Evolutionary conservation across 2,329 filamentous ascomycete species (phyloP), one percentile per base, ranked within the genome.

Genomic region (Verruconis gallopava): DNA sequence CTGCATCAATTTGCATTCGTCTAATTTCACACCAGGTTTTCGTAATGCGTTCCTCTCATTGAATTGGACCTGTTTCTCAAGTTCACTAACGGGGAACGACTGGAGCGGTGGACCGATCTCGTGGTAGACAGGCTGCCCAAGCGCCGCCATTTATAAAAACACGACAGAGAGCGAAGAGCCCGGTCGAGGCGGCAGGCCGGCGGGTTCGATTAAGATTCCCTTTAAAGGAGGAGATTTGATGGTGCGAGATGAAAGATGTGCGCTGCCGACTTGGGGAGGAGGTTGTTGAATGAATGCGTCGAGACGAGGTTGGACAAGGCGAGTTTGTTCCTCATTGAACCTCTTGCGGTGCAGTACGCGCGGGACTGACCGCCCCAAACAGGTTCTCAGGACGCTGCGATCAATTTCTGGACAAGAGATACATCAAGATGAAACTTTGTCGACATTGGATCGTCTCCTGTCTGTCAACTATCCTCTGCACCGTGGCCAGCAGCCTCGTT

Each of bases 51-150:
- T 72, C 48, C 57, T 64, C 48, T 66, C 63, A 55, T 64, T 66
- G 36, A 60, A 63, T 49, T 76, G 70, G 49, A 77, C 57, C 47
- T 66, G 64, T 13, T 63, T 50, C 21, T 66, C 59, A 40, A 81
- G 69, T 14, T 66, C 56, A 40, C 64, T 64, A 37, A 71, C 60
- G 45, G 66, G 62, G 58, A 78, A 74, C 32, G 67, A 53, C 47
- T 69, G 65, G 42, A 71, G 59, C 21, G 70, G 66, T 21, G 75
- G 74, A 6, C 74, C 64, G 74, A 79, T 78, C 46, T 22, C 20
- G 12, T 22, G 4, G 5, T 19, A 21, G 11, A 19, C 19, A 4
- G 21, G 36, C 13, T 14, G 20, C 20, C 22, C 36, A 35, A 30
- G 5, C 18, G 13, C n/a, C 11, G 18, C 15, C 12, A 21, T 13